Base-by-base conservation (phyloP, 495 filamentous ascomycete species). In the Aspergillus saccharolyticus region DNA sequence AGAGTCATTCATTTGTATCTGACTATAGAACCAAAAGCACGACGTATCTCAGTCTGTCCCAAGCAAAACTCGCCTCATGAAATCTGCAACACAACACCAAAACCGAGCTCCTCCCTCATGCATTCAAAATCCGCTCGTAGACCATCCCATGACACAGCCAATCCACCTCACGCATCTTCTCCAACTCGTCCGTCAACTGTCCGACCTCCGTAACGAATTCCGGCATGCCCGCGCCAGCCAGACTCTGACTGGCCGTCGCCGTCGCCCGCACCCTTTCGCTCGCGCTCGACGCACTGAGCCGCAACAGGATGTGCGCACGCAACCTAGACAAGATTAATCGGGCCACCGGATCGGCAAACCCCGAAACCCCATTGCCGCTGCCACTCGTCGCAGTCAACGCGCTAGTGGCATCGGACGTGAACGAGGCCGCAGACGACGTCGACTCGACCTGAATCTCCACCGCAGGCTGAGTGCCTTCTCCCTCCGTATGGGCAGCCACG, bases 181-280 rank as follows among this genome's bases (percentile, higher is more conserved):
- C 80, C 60, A 96, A 68, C 72, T 88, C 85, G 15, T 96, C 92
- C 15, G 91, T 88, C 60, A 96, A 80, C 30, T 85, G 83, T 6
- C 88, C 85, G n/a, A 97, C 84, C 65, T 85, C 85, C 48, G 76
- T 83, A n/a, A 93, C 87, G 72, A 96, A 96, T 71, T 98, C 94
- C 0, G 87, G 84, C 71, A 97, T 79, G 0, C 94, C 95, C 42
- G 86, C 81, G 1, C 82, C 79, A 1, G 89, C 88, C 16, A 98
- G 77, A 47, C 85, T 87, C 70, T 97, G 92, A 21, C 85, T 88
- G 4, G 91, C 93, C 0, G 85, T 89, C 51, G 83, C 89, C 1
- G 88, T 89, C n/a, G 86, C 84, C 59, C 83, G 81, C 16, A 96
- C 87, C 57, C 89, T 83, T 70, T 97, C 92, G 45, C 81, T 88